These are phyloP conservation scores for Candida krabiensis DNA, from an alignment of 805 yeast genomes.

Conservation along the genomic window DNA sequence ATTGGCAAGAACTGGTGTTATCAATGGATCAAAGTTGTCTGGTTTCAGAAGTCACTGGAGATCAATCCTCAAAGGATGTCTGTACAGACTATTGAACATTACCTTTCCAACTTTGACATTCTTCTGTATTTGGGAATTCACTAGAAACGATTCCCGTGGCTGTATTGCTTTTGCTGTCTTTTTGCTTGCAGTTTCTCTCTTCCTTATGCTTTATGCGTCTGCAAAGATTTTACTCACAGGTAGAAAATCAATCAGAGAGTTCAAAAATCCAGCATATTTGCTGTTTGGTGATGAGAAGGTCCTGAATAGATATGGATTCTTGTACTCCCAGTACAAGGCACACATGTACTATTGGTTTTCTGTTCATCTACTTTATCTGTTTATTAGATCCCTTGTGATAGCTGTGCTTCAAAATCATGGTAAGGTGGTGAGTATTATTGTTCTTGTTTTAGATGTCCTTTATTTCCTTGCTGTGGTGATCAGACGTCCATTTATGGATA, in stretches of 20 bases:
- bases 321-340: conserved; percentile 90
- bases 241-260: conserved; percentile 62
- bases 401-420: conserved; percentile 84
- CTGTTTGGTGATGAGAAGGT: conserved; percentile 81
- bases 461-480: conserved; percentile 66
- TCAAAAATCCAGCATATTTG: conserved; percentile 89
- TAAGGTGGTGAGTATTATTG: conserved; percentile 73
- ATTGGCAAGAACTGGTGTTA: conserved; percentile 53
- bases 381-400: conserved; percentile 77
- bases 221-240: conserved; percentile 75
- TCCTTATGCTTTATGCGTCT: conserved; percentile 71
- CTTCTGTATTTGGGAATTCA: conserved; percentile 86
- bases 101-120: conserved; percentile 87
- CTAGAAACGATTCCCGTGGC: conserved; percentile 81
- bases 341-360: conserved; percentile 80
- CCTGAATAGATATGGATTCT: conserved; percentile 85
- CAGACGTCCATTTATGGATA: conserved; percentile 90
- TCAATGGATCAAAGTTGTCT: conserved; percentile 64
- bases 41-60: conserved; percentile 85
- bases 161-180: conserved; percentile 76
- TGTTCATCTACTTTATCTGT: conserved; percentile 61
- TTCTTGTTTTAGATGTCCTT: conserved; percentile 72
- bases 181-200: conserved; percentile 55
- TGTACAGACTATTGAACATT: conserved; percentile 78
- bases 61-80: conserved; percentile 80